These are phyloP conservation scores for Paspalum notatum DNA, from an alignment of 176 grass and related monocot genomes.

Conservation along the genomic window DNA sequence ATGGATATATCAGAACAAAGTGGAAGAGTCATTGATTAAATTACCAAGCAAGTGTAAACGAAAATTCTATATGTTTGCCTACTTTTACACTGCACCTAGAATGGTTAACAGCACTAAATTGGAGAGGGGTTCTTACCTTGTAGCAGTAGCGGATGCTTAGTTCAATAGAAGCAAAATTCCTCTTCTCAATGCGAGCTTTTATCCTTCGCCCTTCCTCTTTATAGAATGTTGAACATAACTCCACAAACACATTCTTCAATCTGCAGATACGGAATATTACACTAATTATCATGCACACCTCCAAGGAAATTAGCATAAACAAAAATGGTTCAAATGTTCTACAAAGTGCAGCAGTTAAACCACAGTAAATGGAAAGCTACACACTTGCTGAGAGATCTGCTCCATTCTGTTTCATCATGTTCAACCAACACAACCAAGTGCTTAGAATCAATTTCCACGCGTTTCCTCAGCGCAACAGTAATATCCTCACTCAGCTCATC, in stretches of 20 bases:
- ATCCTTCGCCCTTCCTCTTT: constrained; percentile 85
- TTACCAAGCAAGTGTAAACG: neutral
- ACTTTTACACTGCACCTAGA: constrained; percentile 14
- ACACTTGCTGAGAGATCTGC: constrained; percentile 80
- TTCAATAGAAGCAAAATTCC: constrained; percentile 72
- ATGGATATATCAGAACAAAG: constrained; percentile 9
- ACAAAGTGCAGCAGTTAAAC: constrained; percentile 15
- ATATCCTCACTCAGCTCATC: constrained; percentile 86
- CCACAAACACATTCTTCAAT: constrained; percentile 69
- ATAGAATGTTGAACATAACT: constrained; percentile 90
- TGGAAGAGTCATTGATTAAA: constrained; percentile 18
- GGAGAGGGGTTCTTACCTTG: constrained; percentile 57
- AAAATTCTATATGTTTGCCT: constrained; percentile 6
- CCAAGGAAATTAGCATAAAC: constrained; percentile 21
- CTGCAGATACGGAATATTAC: constrained; percentile 36
- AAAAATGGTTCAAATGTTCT: neutral
- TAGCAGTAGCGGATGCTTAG: constrained; percentile 92
- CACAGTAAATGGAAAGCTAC: constrained; percentile 12
- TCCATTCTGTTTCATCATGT: constrained; percentile 75
- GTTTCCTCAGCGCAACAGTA: constrained; percentile 85
- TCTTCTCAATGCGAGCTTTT: constrained; percentile 91
- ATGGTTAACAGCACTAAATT: constrained; percentile 28
- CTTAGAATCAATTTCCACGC: constrained; percentile 88
- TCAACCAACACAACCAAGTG: constrained; percentile 71
- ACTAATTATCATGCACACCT: constrained; percentile 9